Conservation (phyloP, 805 yeast species). For the Lachancea thermotolerans region DNA sequence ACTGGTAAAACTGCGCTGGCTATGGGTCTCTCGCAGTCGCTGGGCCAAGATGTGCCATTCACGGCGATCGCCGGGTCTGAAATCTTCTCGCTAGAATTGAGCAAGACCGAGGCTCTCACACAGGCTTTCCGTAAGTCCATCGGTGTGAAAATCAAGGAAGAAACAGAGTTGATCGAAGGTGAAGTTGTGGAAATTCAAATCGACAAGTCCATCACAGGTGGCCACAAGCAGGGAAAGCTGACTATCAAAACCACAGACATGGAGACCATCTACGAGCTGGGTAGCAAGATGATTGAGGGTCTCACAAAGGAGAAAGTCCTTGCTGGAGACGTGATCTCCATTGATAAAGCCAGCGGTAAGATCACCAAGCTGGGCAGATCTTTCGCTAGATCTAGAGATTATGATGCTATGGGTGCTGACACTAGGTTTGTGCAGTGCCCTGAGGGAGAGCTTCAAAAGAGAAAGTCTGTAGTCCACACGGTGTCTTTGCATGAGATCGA, state of each 20-base stretch:
- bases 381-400: slow-evolving; percentile 92
- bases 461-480: slow-evolving; percentile 93
- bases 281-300: slow-evolving; percentile 90
- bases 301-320: slow-evolving; percentile 89
- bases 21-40: slow-evolving; percentile 76
- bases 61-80: slow-evolving; percentile 94
- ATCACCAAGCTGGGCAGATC: slow-evolving; percentile 93
- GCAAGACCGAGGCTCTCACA: slow-evolving; percentile 92
- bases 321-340: slow-evolving; percentile 94
- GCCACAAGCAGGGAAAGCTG: slow-evolving; percentile 95
- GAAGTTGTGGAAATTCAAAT: slow-evolving; percentile 97
- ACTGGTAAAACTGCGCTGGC: slow-evolving; percentile 99
- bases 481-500: slow-evolving; percentile 98
- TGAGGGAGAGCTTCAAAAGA: slow-evolving; percentile 95
- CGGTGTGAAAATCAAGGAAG: slow-evolving; percentile 93
- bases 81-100: slow-evolving; percentile 81
- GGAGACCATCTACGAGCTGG: slow-evolving; percentile 96
- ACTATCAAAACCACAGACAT: slow-evolving; percentile 96
- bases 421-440: slow-evolving; percentile 97
- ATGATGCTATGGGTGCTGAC: slow-evolving; percentile 98
- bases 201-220: slow-evolving; percentile 91
- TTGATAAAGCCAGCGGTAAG: slow-evolving; percentile 93
- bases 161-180: slow-evolving; percentile 96
- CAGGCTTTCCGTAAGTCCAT: slow-evolving; percentile 95
- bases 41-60: slow-evolving; percentile 75